phyloP scores from a whole-genome alignment of 1,139 yeast genomes.

The Debaryomycetaceae sp. region DNA sequence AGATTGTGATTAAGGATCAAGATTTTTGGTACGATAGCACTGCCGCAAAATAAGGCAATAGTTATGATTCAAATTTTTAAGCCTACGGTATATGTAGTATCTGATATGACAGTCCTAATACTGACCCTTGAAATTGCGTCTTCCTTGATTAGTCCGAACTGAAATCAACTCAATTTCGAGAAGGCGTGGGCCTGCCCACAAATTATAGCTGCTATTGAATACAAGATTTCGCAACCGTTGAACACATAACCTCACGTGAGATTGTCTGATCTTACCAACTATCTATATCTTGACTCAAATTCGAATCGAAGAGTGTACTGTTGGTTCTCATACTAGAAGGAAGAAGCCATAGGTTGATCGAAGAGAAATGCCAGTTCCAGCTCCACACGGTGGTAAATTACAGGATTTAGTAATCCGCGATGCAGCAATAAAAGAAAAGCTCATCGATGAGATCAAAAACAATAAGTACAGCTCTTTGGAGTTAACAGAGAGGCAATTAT shows the following conservation, averaged over 20 bases:
- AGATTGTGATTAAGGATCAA: too few species aligned
- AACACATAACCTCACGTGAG: slow-evolving; percentile 18
- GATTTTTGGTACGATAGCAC: too few species aligned
- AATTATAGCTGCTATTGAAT: too few species aligned
- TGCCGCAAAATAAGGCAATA: too few species aligned
- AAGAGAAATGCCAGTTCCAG: slow-evolving; percentile 55
- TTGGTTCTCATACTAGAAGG: background rate
- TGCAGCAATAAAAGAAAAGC: slow-evolving; percentile 51
- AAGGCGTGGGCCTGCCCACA: too few species aligned
- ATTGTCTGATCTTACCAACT: slow-evolving; percentile 15
- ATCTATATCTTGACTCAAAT: background rate
- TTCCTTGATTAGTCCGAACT: too few species aligned
- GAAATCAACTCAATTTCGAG: too few species aligned
- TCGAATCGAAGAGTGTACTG: background rate
- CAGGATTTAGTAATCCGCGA: slow-evolving; percentile 87
- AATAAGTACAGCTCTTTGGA: slow-evolving; percentile 45
- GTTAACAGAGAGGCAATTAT: slow-evolving; percentile 83
- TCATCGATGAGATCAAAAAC: slow-evolving; percentile 55
- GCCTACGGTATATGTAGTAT: too few species aligned
- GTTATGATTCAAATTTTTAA: too few species aligned
- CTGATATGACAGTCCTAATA: too few species aligned
- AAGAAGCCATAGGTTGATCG: background rate
- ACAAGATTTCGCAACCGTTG: background rate
- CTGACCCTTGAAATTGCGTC: too few species aligned
- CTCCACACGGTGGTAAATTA: slow-evolving; percentile 88